Base-by-base conservation (phyloP, 2,329 filamentous ascomycete genomes). In the Aspergillus floridensis region DNA sequence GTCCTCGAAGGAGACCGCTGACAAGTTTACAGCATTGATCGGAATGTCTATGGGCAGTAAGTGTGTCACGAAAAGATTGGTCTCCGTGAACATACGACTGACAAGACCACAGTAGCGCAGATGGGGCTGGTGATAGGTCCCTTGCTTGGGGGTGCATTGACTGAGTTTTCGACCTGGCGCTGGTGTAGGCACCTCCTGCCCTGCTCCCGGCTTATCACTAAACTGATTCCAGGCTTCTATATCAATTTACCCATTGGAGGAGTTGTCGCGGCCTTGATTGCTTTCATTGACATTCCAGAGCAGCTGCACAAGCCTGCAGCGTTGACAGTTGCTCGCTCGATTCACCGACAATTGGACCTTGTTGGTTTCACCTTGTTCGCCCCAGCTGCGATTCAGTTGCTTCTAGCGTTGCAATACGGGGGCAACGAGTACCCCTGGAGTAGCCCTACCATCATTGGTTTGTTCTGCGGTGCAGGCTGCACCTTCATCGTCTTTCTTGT, bases 371-470 rank as follows among this genome's bases (percentile, higher is more conserved):
- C 68, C 22, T 71, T 84, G 59, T 78, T 85, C 65, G 76, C 84
- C 29, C 81, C 83, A 1, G 77, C 79, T 47, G 77, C 85, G 48
- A 69, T 85, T 61, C 82, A 79, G 63, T 74, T 86, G 12, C 72
- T 86, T 7, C 76, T 87, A 4, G 84, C 82, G 11, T 74, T 86
- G 48, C 80, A 86, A 65, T 86, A 82, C 80, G 84, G 83, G 11
- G 84, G 84, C 8, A 74, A 79, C 38, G 69, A 79, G 24, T 80
- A 82, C 56, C 53, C 82, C 3, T 86, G 84, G 84, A 74, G 68
- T 59, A 77, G 57, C 10, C 41, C 60, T 0, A 75, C 70, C 70
- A 77, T 11, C n/a, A 81, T 69, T 1, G 68, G 76, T 21, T 77
- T 84, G 69, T 70, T 77, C n/a, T 57, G 69, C 57, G 62, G 63